Conservation (phyloP, 768 basidiomycete species). For the Pleurotus platypus region DNA sequence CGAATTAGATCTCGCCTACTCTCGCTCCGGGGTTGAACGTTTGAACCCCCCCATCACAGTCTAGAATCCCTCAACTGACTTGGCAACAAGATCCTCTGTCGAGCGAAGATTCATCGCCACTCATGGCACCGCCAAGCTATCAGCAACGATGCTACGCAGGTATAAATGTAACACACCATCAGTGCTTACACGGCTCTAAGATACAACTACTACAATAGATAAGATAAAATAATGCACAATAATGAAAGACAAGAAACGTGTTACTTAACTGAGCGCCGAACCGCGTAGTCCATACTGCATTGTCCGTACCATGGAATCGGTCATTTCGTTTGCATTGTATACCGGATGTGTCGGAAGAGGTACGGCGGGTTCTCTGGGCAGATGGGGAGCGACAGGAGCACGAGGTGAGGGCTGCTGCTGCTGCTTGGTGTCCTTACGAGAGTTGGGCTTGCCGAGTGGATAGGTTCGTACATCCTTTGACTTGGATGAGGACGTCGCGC, state of each 20-base stretch:
- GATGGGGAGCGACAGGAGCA: neutral
- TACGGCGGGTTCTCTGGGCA: neutral
- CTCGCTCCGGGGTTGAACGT: no score
- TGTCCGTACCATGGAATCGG: slow-evolving; percentile 16
- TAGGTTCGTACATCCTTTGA: neutral
- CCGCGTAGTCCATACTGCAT: slow-evolving; percentile 17
- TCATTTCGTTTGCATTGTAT: slow-evolving; percentile 8
- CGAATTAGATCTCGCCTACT: no score
- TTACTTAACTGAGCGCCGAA: neutral
- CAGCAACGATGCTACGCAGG: no score
- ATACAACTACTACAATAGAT: slow-evolving; percentile 3
- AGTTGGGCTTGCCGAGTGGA: neutral
- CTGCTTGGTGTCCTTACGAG: neutral
- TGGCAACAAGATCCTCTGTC: no score
- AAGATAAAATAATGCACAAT: slow-evolving; percentile 3
- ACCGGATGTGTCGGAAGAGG: neutral
- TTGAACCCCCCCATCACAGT: no score
- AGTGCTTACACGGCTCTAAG: neutral
- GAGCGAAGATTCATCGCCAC: no score
- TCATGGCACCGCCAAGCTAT: no score
- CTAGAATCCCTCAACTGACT: no score
- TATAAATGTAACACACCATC: no score
- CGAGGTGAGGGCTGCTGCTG: neutral
- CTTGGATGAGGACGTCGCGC: neutral
- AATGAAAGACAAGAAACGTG: neutral